phyloP scores from a whole-genome alignment of 2,329 filamentous ascomycete genomes.

The Microascus cirrosus region DNA sequence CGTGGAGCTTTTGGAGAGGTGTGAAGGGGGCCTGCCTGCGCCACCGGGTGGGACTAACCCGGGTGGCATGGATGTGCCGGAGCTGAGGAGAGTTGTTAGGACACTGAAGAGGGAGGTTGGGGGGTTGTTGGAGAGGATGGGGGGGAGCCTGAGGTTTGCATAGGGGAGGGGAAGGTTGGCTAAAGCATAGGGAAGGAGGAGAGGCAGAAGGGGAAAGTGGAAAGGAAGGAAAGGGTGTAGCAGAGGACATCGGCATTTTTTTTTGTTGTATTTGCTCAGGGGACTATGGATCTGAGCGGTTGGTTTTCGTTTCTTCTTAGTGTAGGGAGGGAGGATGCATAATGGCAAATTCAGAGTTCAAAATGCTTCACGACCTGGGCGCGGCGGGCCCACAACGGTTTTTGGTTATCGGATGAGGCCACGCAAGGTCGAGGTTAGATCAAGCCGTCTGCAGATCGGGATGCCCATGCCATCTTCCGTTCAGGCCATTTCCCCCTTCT shows the following conservation, averaged over 20 bases:
- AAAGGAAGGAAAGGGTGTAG: not conserved
- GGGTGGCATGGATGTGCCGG: slow-evolving; percentile 31
- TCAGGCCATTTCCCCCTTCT: too few species aligned
- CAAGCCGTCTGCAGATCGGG: too few species aligned
- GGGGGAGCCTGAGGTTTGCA: slow-evolving; percentile 32
- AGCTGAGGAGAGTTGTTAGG: slow-evolving; percentile 29
- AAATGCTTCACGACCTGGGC: too few species aligned
- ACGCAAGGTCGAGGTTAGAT: too few species aligned
- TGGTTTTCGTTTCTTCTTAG: too few species aligned
- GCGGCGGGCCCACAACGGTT: too few species aligned
- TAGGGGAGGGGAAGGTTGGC: slow-evolving; percentile 12
- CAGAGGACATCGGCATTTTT: not conserved
- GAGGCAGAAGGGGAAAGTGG: too few species aligned
- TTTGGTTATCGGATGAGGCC: too few species aligned
- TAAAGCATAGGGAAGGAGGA: too few species aligned
- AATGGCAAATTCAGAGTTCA: too few species aligned
- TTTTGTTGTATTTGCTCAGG: not conserved
- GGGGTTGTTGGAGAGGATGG: slow-evolving; percentile 28
- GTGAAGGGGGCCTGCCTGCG: slow-evolving; percentile 32
- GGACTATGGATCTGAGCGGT: not conserved
- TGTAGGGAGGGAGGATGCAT: too few species aligned
- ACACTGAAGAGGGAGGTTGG: slow-evolving; percentile 31
- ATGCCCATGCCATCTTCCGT: too few species aligned
- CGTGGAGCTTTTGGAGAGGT: slow-evolving; percentile 36
- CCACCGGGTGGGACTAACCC: slow-evolving; percentile 27